Evolutionary conservation across 1,139 yeast genomes (phyloP).

Genomic region (Magnusiomyces fungicola): DNA sequence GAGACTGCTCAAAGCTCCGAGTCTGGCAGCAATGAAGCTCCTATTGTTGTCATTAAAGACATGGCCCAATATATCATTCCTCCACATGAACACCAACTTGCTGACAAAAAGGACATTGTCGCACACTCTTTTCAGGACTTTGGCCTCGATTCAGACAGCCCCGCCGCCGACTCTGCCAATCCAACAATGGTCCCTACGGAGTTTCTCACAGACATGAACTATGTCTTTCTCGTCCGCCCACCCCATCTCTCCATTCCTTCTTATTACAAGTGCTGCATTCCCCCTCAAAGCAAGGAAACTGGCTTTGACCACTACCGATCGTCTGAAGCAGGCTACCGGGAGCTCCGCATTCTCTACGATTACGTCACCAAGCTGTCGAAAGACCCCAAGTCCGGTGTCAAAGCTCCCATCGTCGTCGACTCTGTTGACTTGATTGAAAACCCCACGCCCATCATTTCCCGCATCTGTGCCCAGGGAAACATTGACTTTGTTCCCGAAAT

Average conservation of each 20-base stretch:
- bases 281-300: slow-evolving; percentile 24
- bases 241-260: slow-evolving; percentile 28
- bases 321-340: slow-evolving; percentile 27
- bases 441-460: slow-evolving; percentile 22
- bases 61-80: slow-evolving; percentile 29
- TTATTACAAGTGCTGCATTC: slow-evolving; percentile 27
- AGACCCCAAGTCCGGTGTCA: slow-evolving; percentile 8
- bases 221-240: slow-evolving; percentile 25
- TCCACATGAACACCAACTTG: slow-evolving; percentile 16
- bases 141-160: slow-evolving; percentile 1
- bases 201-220: slow-evolving; percentile 18
- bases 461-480: slow-evolving; percentile 21
- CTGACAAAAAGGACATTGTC: slow-evolving; percentile 2
- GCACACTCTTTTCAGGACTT: slow-evolving; percentile 19
- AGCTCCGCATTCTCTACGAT: slow-evolving; percentile 26
- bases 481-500: slow-evolving; percentile 22
- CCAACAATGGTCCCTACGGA: slow-evolving; percentile 23
- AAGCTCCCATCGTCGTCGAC: slow-evolving; percentile 24
- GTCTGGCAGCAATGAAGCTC: slow-evolving; percentile 9
- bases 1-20: background rate
- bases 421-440: slow-evolving; percentile 22
- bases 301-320: slow-evolving; percentile 26
- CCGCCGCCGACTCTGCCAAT: slow-evolving; percentile 9
- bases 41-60: slow-evolving; percentile 24
- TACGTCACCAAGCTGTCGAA: slow-evolving; percentile 13